Evolutionary conservation across 2,329 filamentous ascomycete genomes (phyloP).

Genomic region (Cladophialophora chaetospira): DNA sequence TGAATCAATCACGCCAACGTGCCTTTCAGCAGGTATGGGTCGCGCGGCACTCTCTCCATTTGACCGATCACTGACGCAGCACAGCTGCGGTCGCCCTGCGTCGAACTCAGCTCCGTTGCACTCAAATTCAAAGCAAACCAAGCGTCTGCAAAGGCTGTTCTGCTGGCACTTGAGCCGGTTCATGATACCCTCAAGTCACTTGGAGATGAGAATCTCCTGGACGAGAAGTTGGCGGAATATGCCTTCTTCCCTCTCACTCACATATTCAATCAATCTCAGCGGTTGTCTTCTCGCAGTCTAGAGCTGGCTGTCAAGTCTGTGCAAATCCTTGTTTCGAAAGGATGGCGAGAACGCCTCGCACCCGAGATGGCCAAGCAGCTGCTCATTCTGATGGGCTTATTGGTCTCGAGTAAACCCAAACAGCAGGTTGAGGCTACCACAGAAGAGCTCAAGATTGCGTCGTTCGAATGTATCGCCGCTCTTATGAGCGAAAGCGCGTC

Average conservation of each 20-base stretch:
- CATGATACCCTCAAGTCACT: constrained; percentile 44
- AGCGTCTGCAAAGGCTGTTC: constrained; percentile 49
- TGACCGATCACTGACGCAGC: constrained; percentile 1
- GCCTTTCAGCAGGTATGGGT: constrained; percentile 44
- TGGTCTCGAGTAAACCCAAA: constrained; percentile 72
- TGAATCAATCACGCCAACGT: constrained; percentile 45
- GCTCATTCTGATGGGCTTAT: constrained; percentile 78
- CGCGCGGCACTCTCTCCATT: background rate
- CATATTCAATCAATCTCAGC: constrained; percentile 74
- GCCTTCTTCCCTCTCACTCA: constrained; percentile 90
- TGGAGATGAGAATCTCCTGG: constrained; percentile 53
- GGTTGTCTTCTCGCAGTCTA: constrained; percentile 67
- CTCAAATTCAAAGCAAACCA: constrained; percentile 53
- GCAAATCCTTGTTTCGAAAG: constrained; percentile 69
- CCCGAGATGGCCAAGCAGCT: constrained; percentile 78
- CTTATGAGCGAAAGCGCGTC: constrained; percentile 58
- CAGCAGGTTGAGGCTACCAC: constrained; percentile 47
- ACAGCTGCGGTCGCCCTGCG: constrained; percentile 60
- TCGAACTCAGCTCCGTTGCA: constrained; percentile 59
- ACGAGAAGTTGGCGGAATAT: constrained; percentile 88
- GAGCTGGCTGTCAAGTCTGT: constrained; percentile 78
- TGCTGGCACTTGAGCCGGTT: constrained; percentile 50
- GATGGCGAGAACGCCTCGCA: constrained; percentile 75
- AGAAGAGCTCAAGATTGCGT: constrained; percentile 74
- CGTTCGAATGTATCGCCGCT: constrained; percentile 68